phyloP scores from a whole-genome alignment of 495 filamentous ascomycete genomes.

The Penicillium cosmopolitanum region DNA sequence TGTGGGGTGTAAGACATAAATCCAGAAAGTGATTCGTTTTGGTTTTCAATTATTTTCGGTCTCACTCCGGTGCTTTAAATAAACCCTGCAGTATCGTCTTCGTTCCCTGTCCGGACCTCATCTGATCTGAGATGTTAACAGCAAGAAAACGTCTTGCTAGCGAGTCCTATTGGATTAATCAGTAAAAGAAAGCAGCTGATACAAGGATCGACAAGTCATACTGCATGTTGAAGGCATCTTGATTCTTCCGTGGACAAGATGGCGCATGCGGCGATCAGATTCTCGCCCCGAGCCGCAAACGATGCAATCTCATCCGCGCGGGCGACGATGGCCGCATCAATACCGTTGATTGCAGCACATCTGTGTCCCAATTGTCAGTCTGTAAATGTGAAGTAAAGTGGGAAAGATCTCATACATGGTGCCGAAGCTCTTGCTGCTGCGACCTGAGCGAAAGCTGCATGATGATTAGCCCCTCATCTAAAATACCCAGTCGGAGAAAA shows the following conservation, averaged over 20 bases:
- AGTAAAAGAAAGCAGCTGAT: constrained; percentile 5
- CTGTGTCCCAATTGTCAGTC: constrained; percentile 28
- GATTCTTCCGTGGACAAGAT: constrained; percentile 62
- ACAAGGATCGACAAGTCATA: constrained; percentile 18
- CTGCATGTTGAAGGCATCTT: constrained; percentile 65
- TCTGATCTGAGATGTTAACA: constrained; percentile 28
- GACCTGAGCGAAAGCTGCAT: constrained; percentile 60
- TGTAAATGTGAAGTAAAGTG: neutral
- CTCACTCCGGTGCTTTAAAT: constrained; percentile 19
- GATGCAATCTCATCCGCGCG: constrained; percentile 77
- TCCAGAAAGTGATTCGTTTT: neutral
- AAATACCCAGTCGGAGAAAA: neutral
- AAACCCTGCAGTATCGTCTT: constrained; percentile 30
- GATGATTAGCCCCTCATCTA: constrained; percentile 14
- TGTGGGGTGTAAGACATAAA: constrained; percentile 7
- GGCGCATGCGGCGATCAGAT: constrained; percentile 72
- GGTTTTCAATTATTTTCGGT: neutral
- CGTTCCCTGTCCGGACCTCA: constrained; percentile 3
- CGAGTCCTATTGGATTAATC: constrained; percentile 28
- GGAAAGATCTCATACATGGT: constrained; percentile 53
- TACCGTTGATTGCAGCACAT: constrained; percentile 83
- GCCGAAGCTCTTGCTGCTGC: constrained; percentile 82
- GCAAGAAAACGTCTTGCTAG: constrained; percentile 41
- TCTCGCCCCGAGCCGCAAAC: constrained; percentile 72
- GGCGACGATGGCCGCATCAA: constrained; percentile 70